A percentile compares a stretch with the other conserved stretches of the same genome.
These are phyloP conservation scores for Schizonepeta tenuifolia DNA, from an alignment of 257 asterid species.

Conservation along the genomic window DNA sequence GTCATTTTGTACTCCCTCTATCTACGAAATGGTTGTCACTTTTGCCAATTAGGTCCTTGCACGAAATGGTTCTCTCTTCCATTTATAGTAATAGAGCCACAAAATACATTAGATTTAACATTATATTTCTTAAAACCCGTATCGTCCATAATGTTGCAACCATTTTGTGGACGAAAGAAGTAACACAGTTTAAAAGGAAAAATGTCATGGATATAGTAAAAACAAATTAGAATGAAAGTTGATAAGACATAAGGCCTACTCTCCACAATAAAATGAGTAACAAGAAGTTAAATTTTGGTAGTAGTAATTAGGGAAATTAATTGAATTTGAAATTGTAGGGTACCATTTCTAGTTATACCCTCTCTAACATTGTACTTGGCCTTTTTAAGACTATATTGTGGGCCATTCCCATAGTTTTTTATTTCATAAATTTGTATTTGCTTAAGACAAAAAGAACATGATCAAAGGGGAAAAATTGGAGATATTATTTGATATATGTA, in stretches of 20 bases:
- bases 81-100: too few relatives aligned
- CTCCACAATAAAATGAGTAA: background rate
- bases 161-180: too few relatives aligned
- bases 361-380: conserved; percentile 35
- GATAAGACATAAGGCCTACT: conserved; percentile 9
- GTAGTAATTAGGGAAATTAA: background rate
- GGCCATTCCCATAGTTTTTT: conserved; percentile 20
- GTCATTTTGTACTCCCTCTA: too few relatives aligned
- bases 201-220: too few relatives aligned
- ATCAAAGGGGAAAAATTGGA: background rate
- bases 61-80: too few relatives aligned
- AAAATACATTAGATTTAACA: too few relatives aligned
- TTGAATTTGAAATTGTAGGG: conserved; percentile 11
- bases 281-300: background rate
- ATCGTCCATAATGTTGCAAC: too few relatives aligned
- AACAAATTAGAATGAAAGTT: background rate
- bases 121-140: too few relatives aligned
- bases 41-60: too few relatives aligned
- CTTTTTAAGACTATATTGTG: conserved; percentile 24
- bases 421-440: background rate
- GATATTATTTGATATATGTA: background rate
- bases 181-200: too few relatives aligned
- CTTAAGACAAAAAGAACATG: background rate
- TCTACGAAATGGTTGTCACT: too few relatives aligned
- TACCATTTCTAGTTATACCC: background rate